Evolutionary conservation across 2,329 filamentous ascomycete species (phyloP).

Genomic region (Zasmidium cellare): DNA sequence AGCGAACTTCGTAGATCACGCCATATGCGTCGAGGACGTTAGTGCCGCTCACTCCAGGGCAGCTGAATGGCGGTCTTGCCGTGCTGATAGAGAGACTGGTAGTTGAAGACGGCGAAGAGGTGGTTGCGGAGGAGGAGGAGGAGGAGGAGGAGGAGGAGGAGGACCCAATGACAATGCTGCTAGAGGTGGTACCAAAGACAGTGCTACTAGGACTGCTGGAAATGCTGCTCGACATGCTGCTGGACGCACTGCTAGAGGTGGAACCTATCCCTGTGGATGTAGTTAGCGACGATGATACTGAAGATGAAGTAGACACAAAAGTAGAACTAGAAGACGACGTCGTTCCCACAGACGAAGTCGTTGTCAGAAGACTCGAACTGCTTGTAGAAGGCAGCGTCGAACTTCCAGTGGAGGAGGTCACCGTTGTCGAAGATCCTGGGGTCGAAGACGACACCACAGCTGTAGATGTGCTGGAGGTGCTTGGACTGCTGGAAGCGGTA

Average conservation of each 20-base stretch:
- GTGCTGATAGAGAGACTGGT: not conserved
- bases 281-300: not conserved
- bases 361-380: not conserved
- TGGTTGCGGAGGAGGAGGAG: not conserved
- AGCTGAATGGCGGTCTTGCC: not conserved
- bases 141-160: too few species aligned
- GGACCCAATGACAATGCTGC: not conserved
- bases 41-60: not conserved
- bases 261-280: not conserved
- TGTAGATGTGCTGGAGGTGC: not conserved
- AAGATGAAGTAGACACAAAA: not conserved
- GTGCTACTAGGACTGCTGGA: not conserved
- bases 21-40: not conserved
- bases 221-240: not conserved
- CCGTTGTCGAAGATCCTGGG: not conserved
- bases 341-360: not conserved
- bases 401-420: not conserved
- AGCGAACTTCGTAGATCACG: not conserved
- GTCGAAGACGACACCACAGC: not conserved
- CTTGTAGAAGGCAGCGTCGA: not conserved
- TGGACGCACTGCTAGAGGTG: not conserved
- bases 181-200: too few species aligned
- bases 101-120: not conserved
- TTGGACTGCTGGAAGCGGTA: not conserved
- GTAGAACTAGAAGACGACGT: not conserved